phyloP scores from a whole-genome alignment of 2,329 filamentous ascomycete genomes.

The Phyllosticta paracitricarpa region DNA sequence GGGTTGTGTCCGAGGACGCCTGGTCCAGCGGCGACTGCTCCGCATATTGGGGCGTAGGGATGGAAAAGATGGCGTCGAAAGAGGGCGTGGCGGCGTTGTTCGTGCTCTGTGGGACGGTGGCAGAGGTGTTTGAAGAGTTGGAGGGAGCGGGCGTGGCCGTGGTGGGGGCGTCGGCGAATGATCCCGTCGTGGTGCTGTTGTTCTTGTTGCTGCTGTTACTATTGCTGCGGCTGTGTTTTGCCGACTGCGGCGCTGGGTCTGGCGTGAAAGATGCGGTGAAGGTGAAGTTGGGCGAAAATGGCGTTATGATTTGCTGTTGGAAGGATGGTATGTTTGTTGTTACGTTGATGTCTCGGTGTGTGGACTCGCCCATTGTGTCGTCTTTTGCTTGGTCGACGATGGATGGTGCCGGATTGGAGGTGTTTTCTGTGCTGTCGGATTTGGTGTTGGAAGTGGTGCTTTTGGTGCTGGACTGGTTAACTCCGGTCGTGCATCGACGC shows the following conservation, averaged over 20 bases:
- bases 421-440: constrained; percentile 16
- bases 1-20: not conserved
- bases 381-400: constrained; percentile 19
- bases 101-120: not conserved
- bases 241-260: constrained; percentile 1
- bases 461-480: constrained; percentile 15
- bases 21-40: not conserved
- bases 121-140: not conserved
- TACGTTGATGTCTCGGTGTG: constrained; percentile 12
- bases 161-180: not conserved
- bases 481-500: constrained; percentile 22
- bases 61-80: constrained; percentile 32
- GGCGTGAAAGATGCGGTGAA: constrained; percentile 7
- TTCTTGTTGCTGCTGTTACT: not conserved
- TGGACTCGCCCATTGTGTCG: not conserved
- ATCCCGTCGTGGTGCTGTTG: not conserved
- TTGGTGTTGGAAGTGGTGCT: constrained; percentile 14
- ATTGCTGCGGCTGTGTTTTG: constrained; percentile 6
- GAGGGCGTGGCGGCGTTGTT: constrained; percentile 1
- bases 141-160: not conserved
- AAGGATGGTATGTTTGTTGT: constrained; percentile 10
- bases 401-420: constrained; percentile 15
- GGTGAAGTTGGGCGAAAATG: constrained; percentile 33
- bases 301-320: constrained; percentile 14
- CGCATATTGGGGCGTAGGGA: constrained; percentile 22